Percentiles rank a stretch among this genome's conserved stretches.
phyloP scores from a whole-genome alignment of 2,329 filamentous ascomycete genomes.

The Pseudogymnoascus sp. region DNA sequence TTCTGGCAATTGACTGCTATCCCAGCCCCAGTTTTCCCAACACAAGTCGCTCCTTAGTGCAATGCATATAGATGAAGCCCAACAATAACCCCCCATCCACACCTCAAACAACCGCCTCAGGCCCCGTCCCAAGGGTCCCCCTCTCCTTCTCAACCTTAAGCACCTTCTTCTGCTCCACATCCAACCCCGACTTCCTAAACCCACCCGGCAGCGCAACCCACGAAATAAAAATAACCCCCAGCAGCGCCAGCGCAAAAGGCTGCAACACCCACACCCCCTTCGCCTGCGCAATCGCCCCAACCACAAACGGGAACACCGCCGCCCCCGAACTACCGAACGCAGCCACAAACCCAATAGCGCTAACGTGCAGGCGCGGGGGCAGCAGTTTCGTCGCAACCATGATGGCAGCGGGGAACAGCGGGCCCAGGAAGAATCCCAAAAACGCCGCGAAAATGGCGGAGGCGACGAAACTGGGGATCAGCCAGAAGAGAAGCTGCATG shows the following conservation, averaged over 20 bases:
- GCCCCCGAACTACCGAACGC: constrained; percentile 70
- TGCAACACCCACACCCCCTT: constrained; percentile 49
- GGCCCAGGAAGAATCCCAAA: constrained; percentile 72
- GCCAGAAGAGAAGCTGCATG: constrained; percentile 69
- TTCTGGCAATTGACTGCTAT: neutral
- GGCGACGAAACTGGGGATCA: constrained; percentile 67
- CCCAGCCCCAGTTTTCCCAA: neutral
- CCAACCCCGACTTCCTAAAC: constrained; percentile 9
- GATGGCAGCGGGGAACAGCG: constrained; percentile 67
- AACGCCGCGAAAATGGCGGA: constrained; percentile 63
- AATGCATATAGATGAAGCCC: neutral
- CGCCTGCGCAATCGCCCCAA: constrained; percentile 57
- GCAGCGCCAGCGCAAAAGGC: constrained; percentile 43
- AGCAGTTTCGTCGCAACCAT: constrained; percentile 67
- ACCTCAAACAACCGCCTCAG: neutral
- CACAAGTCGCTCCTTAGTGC: neutral
- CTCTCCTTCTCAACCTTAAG: constrained; percentile 1
- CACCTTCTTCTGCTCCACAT: constrained; percentile 6
- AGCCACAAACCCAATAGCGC: constrained; percentile 71
- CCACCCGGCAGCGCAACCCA: constrained; percentile 36
- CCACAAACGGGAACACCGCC: constrained; percentile 55
- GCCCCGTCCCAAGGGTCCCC: neutral
- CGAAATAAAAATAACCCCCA: constrained; percentile 36
- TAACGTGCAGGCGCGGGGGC: constrained; percentile 64
- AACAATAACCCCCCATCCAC: neutral